Conservation (phyloP, 768 basidiomycete genomes). For the Serendipita sp. region DNA sequence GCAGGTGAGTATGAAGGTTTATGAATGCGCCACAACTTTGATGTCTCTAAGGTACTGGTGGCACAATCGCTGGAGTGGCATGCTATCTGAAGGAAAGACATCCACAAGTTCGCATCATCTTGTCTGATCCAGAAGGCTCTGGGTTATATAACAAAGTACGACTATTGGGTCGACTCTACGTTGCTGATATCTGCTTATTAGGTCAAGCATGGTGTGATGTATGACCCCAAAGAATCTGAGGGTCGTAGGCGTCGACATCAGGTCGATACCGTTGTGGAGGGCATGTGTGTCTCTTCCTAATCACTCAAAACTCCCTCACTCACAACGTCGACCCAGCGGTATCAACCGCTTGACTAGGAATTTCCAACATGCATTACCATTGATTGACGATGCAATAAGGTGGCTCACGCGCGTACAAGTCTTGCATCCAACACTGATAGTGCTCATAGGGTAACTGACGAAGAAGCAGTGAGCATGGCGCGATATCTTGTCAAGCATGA, state of each 20-base stretch:
- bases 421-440: background rate
- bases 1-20: background rate
- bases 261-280: slow-evolving; percentile 92
- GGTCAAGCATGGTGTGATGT: slow-evolving; percentile 92
- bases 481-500: slow-evolving; percentile 81
- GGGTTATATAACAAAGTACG: slow-evolving; percentile 85
- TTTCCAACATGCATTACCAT: slow-evolving; percentile 65
- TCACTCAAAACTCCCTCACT: background rate
- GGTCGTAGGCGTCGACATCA: slow-evolving; percentile 87
- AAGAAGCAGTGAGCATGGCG: slow-evolving; percentile 91
- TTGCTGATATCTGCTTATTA: slow-evolving; percentile 15
- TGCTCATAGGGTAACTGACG: slow-evolving; percentile 60
- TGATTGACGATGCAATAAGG: slow-evolving; percentile 51
- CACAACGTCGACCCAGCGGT: slow-evolving; percentile 40
- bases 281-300: slow-evolving; percentile 38
- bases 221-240: slow-evolving; percentile 79
- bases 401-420: background rate
- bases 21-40: background rate
- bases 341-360: slow-evolving; percentile 90
- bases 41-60: slow-evolving; percentile 61
- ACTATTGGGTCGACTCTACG: background rate
- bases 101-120: slow-evolving; percentile 45
- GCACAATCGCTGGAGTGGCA: slow-evolving; percentile 80
- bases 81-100: slow-evolving; percentile 64
- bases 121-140: slow-evolving; percentile 88